Evolutionary conservation across 768 basidiomycete species (phyloP).

Genomic region (Tephrocybe sp.): DNA sequence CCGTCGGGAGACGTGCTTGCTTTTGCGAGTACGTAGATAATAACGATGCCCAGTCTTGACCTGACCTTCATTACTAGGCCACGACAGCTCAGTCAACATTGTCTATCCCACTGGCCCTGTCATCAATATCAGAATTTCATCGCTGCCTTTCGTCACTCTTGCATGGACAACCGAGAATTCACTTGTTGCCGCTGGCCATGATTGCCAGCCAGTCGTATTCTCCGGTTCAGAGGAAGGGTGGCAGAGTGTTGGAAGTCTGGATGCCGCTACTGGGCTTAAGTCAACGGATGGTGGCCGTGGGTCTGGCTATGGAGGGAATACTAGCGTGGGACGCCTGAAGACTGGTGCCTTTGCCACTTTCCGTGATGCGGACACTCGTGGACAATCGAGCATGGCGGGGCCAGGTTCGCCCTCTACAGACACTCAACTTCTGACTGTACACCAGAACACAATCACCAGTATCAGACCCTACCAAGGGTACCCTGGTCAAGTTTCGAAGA

Average conservation of each 20-base stretch:
- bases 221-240: slow-evolving; percentile 76
- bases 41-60: background rate
- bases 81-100: slow-evolving; percentile 91
- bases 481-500: slow-evolving; percentile 61
- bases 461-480: slow-evolving; percentile 71
- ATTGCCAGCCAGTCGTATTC: slow-evolving; percentile 94
- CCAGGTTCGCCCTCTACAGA: slow-evolving; percentile 36
- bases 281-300: slow-evolving; percentile 38
- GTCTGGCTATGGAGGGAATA: slow-evolving; percentile 45
- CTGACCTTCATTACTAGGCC: slow-evolving; percentile 50
- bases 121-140: slow-evolving; percentile 72
- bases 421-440: slow-evolving; percentile 85
- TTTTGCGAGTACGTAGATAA: slow-evolving; percentile 76
- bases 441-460: slow-evolving; percentile 98
- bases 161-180: slow-evolving; percentile 83
- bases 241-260: slow-evolving; percentile 78
- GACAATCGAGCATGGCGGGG: slow-evolving; percentile 37
- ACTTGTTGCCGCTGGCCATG: slow-evolving; percentile 93
- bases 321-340: slow-evolving; percentile 75
- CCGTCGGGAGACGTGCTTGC: slow-evolving; percentile 94
- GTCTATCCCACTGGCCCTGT: slow-evolving; percentile 88
- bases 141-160: slow-evolving; percentile 82
- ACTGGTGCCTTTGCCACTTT: slow-evolving; percentile 94
- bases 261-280: slow-evolving; percentile 65
- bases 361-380: slow-evolving; percentile 86